phyloP scores from a whole-genome alignment of 2,329 filamentous ascomycete genomes.

The Fusarium buharicum region DNA sequence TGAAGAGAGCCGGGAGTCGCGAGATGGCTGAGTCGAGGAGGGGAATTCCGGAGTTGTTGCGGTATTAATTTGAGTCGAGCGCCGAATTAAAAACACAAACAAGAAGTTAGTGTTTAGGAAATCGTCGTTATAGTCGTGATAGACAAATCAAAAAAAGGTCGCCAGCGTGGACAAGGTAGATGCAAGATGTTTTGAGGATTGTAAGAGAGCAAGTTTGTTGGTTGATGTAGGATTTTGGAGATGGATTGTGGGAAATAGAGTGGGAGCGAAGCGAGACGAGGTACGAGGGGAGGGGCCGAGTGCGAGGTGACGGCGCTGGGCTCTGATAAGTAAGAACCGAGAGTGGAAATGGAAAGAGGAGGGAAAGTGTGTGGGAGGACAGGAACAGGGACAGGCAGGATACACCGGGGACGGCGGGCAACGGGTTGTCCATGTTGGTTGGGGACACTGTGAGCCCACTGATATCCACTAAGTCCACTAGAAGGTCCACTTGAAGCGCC shows the following conservation, averaged over 20 bases:
- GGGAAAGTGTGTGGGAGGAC: slow-evolving; percentile 33
- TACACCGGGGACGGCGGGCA: slow-evolving; percentile 44
- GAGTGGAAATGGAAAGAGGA: slow-evolving; percentile 11
- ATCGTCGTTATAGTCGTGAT: slow-evolving; percentile 25
- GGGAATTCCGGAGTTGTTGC: slow-evolving; percentile 38
- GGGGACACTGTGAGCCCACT: slow-evolving; percentile 41
- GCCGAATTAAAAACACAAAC: slow-evolving; percentile 26
- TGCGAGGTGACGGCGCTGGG: slow-evolving; percentile 37
- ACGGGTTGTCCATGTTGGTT: slow-evolving; percentile 50
- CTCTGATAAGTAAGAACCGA: slow-evolving; percentile 43
- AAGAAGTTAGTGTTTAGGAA: slow-evolving; percentile 22
- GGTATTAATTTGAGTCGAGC: slow-evolving; percentile 44
- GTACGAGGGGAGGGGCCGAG: slow-evolving; percentile 45
- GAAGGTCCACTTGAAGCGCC: slow-evolving; percentile 30
- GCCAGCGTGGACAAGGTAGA: slow-evolving; percentile 22
- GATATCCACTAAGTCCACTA: slow-evolving; percentile 16
- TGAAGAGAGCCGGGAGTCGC: slow-evolving; percentile 8
- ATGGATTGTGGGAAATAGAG: slow-evolving; percentile 42
- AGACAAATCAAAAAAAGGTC: slow-evolving; percentile 24
- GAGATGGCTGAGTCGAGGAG: slow-evolving; percentile 22
- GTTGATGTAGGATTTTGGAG: slow-evolving; percentile 38
- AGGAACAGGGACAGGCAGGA: slow-evolving; percentile 20
- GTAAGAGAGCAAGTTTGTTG: slow-evolving; percentile 33
- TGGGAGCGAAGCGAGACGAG: slow-evolving; percentile 44
- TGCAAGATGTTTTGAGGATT: slow-evolving; percentile 11